A percentile compares a stretch with the other conserved stretches of the same genome.
Evolutionary conservation across 192 early-diverging fungal species (phyloP).

Genomic region (Coemansia sp.): DNA sequence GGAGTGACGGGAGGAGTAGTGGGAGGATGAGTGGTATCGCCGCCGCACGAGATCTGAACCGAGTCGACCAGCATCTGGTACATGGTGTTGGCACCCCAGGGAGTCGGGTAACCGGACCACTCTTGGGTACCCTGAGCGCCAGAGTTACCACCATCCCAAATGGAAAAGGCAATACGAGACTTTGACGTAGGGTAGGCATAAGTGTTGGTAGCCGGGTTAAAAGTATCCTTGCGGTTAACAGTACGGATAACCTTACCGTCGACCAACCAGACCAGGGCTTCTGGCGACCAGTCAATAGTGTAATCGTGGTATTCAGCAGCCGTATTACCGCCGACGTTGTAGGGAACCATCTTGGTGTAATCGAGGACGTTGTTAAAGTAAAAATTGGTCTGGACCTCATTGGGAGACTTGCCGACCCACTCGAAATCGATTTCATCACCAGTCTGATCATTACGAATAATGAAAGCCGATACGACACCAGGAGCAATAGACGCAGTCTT

Average conservation of each 20-base stretch:
- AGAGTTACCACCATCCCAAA: conserved; percentile 69
- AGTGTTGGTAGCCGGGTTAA: conserved; percentile 30
- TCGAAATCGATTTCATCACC: conserved; percentile 75
- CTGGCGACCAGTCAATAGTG: conserved; percentile 63
- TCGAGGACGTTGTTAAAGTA: conserved; percentile 61
- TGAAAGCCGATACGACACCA: conserved; percentile 64
- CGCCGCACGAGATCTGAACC: conserved; percentile 57
- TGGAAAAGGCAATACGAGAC: conserved; percentile 61
- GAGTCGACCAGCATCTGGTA: conserved; percentile 63
- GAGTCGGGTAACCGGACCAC: conserved; percentile 66
- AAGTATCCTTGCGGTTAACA: conserved; percentile 55
- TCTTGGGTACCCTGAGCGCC: conserved; percentile 57
- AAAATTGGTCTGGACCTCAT: conserved; percentile 67
- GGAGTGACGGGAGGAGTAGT: conserved; percentile 14
- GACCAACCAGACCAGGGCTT: conserved; percentile 61
- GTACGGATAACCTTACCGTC: conserved; percentile 60
- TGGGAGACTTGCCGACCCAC: conserved; percentile 62
- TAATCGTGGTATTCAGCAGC: conserved; percentile 61
- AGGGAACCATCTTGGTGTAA: conserved; percentile 56
- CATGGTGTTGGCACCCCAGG: conserved; percentile 45
- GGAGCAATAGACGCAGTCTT: conserved; percentile 57
- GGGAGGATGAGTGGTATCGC: conserved; percentile 19
- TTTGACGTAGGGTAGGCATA: conserved; percentile 59
- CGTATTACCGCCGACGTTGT: conserved; percentile 44
- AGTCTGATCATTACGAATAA: conserved; percentile 52